Evolutionary conservation across 2,329 filamentous ascomycete species (phyloP), one percentile per base, ranked within the genome.

Genomic region (Fusarium nurragi): DNA sequence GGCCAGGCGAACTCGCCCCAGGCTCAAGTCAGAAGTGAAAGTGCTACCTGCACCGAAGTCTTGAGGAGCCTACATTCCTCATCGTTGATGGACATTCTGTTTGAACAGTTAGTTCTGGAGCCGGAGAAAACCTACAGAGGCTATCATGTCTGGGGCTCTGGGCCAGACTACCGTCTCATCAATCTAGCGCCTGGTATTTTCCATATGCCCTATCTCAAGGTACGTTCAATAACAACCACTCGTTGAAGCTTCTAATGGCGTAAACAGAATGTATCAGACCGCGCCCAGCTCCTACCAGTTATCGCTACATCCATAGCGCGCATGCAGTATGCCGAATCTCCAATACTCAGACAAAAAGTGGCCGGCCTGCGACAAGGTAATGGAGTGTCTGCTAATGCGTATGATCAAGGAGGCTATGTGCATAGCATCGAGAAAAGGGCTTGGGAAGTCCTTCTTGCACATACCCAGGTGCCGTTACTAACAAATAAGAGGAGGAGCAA

Each of bases 131-230:
- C 52, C 25, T 65, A 65, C 11, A 67, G 59, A 34, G 69, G 67
- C 1, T 56, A 77, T 7, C 59, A 52, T 40, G 49, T 72, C 2
- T 18, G 54, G 7, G 53, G 65, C 3, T 55, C 54, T n/a, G 65
- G 40, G 12, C 38, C 60, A 16, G 38, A 64, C 5, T 60, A 62
- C 13, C 69, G 74, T 9, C 65, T 80, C 11, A 60, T 62, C 3
- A 55, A 53, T 4, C 41, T 79, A 7, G 70, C 71, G 5, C 78
- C 78, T 0, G 75, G 75, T 16, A 75, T 79, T 16, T 79, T 80
- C 25, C 65, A 78, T 46, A 65, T 76, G 23, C 64, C 69, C 16
- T 78, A 78, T 65, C 67, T 79, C 13, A 72, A 73, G 64, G 78
- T 78, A 68, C 32, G 54, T 19, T 4, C 32, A 8, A 10, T 6